Percentiles rank a stretch among this genome's conserved stretches.
phyloP scores from a whole-genome alignment of 768 basidiomycete genomes.

The Gymnopilus junonius region DNA sequence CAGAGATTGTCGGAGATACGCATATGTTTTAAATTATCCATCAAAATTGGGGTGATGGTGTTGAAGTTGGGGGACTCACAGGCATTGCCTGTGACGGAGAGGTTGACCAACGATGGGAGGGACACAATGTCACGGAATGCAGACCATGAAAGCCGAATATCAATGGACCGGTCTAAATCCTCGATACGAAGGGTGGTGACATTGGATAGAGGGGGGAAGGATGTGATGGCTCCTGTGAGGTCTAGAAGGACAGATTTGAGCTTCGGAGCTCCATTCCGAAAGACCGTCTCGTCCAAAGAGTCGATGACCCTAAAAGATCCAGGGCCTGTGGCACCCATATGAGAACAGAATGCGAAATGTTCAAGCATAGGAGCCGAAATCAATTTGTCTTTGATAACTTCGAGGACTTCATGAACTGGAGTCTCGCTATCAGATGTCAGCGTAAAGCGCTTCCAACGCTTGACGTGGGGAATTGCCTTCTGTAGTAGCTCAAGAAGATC shows the following conservation, averaged over 20 bases:
- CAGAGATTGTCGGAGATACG: slow-evolving; percentile 10
- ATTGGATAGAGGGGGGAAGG: slow-evolving; percentile 17
- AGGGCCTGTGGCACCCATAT: neutral
- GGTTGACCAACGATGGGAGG: slow-evolving; percentile 14
- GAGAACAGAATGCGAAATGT: slow-evolving; percentile 14
- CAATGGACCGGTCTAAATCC: neutral
- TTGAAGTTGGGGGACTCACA: neutral
- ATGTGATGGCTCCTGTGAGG: neutral
- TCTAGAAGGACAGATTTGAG: slow-evolving; percentile 20
- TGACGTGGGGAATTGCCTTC: slow-evolving; percentile 7
- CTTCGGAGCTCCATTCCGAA: slow-evolving; percentile 23
- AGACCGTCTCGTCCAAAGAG: slow-evolving; percentile 8
- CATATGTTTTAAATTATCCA: slow-evolving; percentile 20
- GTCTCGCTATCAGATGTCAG: slow-evolving; percentile 10
- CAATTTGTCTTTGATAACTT: neutral
- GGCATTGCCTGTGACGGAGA: slow-evolving; percentile 19
- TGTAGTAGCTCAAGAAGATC: slow-evolving; percentile 12
- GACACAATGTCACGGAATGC: slow-evolving; percentile 15
- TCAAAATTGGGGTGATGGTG: neutral
- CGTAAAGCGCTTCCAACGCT: slow-evolving; percentile 23
- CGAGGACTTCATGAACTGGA: neutral
- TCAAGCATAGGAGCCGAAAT: slow-evolving; percentile 21
- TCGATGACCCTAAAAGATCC: neutral
- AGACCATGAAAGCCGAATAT: neutral
- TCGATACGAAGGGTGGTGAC: slow-evolving; percentile 24